Evolutionary conservation across 495 filamentous ascomycete species (phyloP), one percentile per base, ranked within the genome.

Genomic region (Aspergillus heteromorphus): DNA sequence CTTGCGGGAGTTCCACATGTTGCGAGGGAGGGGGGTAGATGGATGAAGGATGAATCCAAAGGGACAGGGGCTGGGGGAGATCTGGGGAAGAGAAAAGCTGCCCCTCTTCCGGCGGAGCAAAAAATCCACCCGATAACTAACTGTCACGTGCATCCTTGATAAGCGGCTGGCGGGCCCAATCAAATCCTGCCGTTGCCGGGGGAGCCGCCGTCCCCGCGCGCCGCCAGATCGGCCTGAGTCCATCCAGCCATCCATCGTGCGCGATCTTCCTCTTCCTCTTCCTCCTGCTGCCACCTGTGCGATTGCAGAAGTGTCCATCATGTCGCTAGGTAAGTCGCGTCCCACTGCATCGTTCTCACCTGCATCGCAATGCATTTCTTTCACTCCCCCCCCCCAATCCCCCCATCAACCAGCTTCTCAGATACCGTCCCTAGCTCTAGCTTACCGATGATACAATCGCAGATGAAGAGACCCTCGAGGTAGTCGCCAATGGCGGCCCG

Each of bases 381-480:
- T n/a, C n/a, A n/a, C 9, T 11, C 34, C 30, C 13, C 25, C 27
- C 18, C 18, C 23, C 7, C 10, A 16, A 40, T 29, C 20, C 18
- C 30, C 21, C 34, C 41, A 56, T 36, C 19, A 27, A 17, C 19
- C 34, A 16, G 14, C 23, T 27, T 11, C 14, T 27, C 30, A n/a
- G 25, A 4, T 17, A 14, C 20, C 42, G 23, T n/a, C 21, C 11
- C 27, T 11, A 21, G 27, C n/a, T 29, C 30, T n/a, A 30, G 41
- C 58, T 53, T 31, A 56, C 50, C 17, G 6, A 19, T 45, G 19
- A 21, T 18, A 10, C 40, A 21, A 8, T 36, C 25, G 63, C 54
- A 71, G 82, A 84, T 58, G 84, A 90, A 63, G 80, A 81, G 64
- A 71, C 87, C 58, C 74, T 93, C 42, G 73, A 76, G 59, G 69